A percentile compares a stretch with the other conserved stretches of the same genome.
These are phyloP conservation scores for Alopecurus myosuroides DNA, from an alignment of 176 grass and related monocot genomes.

Conservation along the genomic window DNA sequence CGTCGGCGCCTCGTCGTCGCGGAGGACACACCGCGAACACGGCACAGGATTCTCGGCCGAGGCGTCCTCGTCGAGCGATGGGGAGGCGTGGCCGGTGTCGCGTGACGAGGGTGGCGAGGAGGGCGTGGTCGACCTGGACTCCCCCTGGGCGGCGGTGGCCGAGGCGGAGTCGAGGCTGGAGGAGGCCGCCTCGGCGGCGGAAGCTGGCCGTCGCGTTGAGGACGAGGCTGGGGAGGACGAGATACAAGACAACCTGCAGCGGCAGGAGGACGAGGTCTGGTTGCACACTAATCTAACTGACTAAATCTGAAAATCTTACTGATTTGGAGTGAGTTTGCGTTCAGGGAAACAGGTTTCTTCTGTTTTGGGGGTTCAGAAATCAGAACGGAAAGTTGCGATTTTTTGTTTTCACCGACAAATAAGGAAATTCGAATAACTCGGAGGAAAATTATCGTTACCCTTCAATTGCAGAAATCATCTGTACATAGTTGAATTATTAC, in stretches of 20 bases:
- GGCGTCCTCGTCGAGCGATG: neutral
- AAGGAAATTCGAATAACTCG: too few relatives aligned
- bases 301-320: neutral
- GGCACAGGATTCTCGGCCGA: neutral
- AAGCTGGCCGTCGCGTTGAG: neutral
- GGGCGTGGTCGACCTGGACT: conserved; percentile 30
- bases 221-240: neutral
- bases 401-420: too few relatives aligned
- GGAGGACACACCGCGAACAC: neutral
- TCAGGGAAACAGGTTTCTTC: too few relatives aligned
- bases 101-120: neutral
- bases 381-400: too few relatives aligned
- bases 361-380: too few relatives aligned
- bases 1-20: neutral
- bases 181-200: neutral
- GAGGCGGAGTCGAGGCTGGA: conserved; percentile 30
- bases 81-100: neutral
- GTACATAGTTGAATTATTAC: too few relatives aligned
- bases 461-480: too few relatives aligned
- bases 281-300: neutral
- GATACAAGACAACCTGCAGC: conserved; percentile 24
- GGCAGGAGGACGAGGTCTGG: conserved; percentile 32
- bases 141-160: conserved; percentile 13
- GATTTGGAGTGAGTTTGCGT: neutral
- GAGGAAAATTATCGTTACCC: too few relatives aligned